Percentiles rank a stretch among this genome's conserved stretches.
Evolutionary conservation across 2,329 filamentous ascomycete species (phyloP).

Genomic region (Alternaria brassicae): DNA sequence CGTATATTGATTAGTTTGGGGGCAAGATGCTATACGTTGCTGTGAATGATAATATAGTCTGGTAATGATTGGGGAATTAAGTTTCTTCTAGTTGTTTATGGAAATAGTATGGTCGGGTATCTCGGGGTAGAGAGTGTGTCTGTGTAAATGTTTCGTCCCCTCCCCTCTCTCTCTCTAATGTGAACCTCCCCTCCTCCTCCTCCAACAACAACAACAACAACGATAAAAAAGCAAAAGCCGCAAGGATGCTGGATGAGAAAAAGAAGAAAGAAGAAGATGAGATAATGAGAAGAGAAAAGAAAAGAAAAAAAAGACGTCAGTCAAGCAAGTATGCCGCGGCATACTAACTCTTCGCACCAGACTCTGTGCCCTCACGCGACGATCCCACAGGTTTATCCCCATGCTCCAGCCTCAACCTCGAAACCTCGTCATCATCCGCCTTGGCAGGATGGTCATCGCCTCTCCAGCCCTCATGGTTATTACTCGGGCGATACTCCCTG

Average conservation of each 20-base stretch:
- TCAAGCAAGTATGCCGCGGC: not conserved
- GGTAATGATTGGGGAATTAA: not conserved
- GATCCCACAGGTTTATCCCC: not conserved
- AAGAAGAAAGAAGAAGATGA: not conserved
- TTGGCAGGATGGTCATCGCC: conserved; percentile 23
- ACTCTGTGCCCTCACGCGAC: not conserved
- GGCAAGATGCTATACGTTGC: not conserved
- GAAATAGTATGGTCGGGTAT: conserved; percentile 1
- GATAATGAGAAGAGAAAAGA: not conserved
- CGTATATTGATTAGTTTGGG: not conserved
- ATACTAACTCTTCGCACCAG: conserved; percentile 7
- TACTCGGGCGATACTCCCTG: conserved; percentile 32
- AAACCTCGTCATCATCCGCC: conserved; percentile 24
- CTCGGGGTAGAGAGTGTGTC: conserved; percentile 1
- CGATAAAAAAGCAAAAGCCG: not conserved
- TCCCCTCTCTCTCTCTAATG: not conserved
- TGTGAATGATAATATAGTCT: not conserved
- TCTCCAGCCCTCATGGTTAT: conserved; percentile 37
- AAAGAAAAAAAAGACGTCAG: not conserved
- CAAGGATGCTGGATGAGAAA: not conserved
- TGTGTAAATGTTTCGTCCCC: not conserved
- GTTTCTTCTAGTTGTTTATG: not conserved
- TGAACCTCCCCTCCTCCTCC: too few species aligned
- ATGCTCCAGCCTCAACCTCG: conserved; percentile 1
- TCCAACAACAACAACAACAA: too few species aligned